Conservation (phyloP, 176 grass and related monocot genomes). For the Rhynchospora tenuis region DNA sequence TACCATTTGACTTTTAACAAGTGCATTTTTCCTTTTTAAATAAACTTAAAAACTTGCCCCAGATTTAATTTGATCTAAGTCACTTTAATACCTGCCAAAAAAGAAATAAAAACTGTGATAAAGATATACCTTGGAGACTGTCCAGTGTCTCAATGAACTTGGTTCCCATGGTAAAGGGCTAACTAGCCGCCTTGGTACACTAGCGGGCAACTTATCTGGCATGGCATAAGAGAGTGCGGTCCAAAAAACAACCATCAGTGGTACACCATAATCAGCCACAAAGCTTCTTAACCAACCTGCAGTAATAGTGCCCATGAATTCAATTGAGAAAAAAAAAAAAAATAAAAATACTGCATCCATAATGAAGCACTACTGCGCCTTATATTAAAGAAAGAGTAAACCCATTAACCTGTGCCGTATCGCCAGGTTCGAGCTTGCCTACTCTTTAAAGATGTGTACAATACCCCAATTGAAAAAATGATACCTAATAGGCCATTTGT, state of each 20-base stretch:
- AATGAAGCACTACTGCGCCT: background rate
- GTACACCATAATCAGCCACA: slow-evolving; percentile 83
- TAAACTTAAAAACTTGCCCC: background rate
- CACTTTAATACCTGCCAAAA: background rate
- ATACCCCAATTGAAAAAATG: slow-evolving; percentile 60
- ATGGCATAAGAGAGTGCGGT: slow-evolving; percentile 68
- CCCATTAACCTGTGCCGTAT: slow-evolving; percentile 67
- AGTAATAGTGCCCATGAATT: slow-evolving; percentile 21
- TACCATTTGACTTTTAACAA: background rate
- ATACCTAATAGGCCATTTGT: slow-evolving; percentile 65
- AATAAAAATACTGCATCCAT: background rate
- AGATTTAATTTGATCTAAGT: background rate
- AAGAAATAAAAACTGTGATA: background rate
- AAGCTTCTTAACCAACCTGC: slow-evolving; percentile 77
- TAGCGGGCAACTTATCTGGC: slow-evolving; percentile 49
- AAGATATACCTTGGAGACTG: slow-evolving; percentile 44
- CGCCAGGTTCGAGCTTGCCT: slow-evolving; percentile 48
- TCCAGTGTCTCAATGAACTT: slow-evolving; percentile 64
- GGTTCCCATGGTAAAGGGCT: slow-evolving; percentile 74
- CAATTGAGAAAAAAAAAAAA: slow-evolving; percentile 8
- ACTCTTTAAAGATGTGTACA: slow-evolving; percentile 49
- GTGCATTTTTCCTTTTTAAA: background rate
- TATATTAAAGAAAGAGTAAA: background rate
- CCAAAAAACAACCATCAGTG: slow-evolving; percentile 74
- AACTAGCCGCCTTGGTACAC: slow-evolving; percentile 67